phyloP scores from a whole-genome alignment of 139 green algal genomes.

The Picochlorum sp. region DNA sequence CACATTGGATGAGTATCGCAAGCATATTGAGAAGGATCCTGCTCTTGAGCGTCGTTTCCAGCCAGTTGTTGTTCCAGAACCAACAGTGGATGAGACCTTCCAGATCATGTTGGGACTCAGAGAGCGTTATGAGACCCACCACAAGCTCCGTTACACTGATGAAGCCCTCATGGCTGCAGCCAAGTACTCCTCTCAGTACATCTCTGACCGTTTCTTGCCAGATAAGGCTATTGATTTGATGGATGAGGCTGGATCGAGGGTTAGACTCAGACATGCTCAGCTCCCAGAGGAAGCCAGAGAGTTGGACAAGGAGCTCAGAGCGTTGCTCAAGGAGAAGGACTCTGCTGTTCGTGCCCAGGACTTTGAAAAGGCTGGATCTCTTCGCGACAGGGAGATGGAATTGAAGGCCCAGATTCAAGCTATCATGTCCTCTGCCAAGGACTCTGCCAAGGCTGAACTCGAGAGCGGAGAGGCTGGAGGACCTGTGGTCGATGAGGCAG shows the following conservation, averaged over 20 bases:
- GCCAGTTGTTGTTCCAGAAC: slow-evolving; percentile 87
- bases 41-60: slow-evolving; percentile 91
- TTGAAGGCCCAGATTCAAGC: slow-evolving; percentile 88
- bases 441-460: slow-evolving; percentile 46
- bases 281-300: slow-evolving; percentile 95
- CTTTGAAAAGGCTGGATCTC: slow-evolving; percentile 93
- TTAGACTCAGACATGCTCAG: slow-evolving; percentile 90
- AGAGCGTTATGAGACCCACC: slow-evolving; percentile 95
- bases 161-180: slow-evolving; percentile 87
- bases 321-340: slow-evolving; percentile 99
- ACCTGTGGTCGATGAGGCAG: slow-evolving; percentile 73
- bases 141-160: slow-evolving; percentile 98
- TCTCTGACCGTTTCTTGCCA: slow-evolving; percentile 75
- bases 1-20: slow-evolving; percentile 98
- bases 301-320: slow-evolving; percentile 80
- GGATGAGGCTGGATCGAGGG: slow-evolving; percentile 93
- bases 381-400: slow-evolving; percentile 97
- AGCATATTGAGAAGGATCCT: slow-evolving; percentile 99
- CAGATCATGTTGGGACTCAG: slow-evolving; percentile 84
- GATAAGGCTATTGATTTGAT: slow-evolving; percentile 94
- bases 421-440: slow-evolving; percentile 41
- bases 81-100: slow-evolving; percentile 93
- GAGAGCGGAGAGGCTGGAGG: slow-evolving; percentile 66
- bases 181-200: slow-evolving; percentile 92
- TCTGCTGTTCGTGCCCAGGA: slow-evolving; percentile 79